These are phyloP conservation scores for Monascus ruber DNA, from an alignment of 2,329 filamentous ascomycete genomes.

Conservation along the genomic window DNA sequence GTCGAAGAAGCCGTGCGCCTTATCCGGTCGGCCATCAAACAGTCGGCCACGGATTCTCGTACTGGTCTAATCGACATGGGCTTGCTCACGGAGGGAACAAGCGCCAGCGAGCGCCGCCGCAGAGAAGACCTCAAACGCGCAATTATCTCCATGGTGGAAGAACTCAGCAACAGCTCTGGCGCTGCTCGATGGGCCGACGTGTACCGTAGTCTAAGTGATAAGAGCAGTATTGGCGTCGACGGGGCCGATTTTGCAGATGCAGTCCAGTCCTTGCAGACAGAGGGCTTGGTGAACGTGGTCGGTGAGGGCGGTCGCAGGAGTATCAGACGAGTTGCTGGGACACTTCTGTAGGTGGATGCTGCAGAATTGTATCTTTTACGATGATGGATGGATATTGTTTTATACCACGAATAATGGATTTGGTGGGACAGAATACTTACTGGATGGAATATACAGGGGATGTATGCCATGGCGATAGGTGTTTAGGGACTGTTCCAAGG, in stretches of 20 bases:
- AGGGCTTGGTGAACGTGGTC: slow-evolving; percentile 66
- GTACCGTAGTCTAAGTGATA: slow-evolving; percentile 59
- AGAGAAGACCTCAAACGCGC: slow-evolving; percentile 76
- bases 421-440: no score
- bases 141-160: slow-evolving; percentile 64
- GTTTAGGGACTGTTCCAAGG: no score
- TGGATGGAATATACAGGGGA: no score
- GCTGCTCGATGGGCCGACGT: slow-evolving; percentile 70
- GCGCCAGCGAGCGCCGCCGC: slow-evolving; percentile 70
- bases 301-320: slow-evolving; percentile 77
- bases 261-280: slow-evolving; percentile 67
- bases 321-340: slow-evolving; percentile 61
- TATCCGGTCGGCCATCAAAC: slow-evolving; percentile 90
- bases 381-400: no score
- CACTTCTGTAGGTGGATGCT: slow-evolving; percentile 5
- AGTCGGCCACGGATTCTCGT: slow-evolving; percentile 85
- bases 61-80: slow-evolving; percentile 95
- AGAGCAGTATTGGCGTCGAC: slow-evolving; percentile 59
- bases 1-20: slow-evolving; percentile 84
- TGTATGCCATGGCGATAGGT: no score
- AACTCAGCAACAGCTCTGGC: slow-evolving; percentile 57
- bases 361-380: background rate
- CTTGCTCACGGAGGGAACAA: slow-evolving; percentile 86
- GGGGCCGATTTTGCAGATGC: slow-evolving; percentile 71
- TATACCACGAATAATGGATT: no score